Evolutionary conservation across 2,329 filamentous ascomycete genomes (phyloP).

Genomic region (Fusarium ramigenum): DNA sequence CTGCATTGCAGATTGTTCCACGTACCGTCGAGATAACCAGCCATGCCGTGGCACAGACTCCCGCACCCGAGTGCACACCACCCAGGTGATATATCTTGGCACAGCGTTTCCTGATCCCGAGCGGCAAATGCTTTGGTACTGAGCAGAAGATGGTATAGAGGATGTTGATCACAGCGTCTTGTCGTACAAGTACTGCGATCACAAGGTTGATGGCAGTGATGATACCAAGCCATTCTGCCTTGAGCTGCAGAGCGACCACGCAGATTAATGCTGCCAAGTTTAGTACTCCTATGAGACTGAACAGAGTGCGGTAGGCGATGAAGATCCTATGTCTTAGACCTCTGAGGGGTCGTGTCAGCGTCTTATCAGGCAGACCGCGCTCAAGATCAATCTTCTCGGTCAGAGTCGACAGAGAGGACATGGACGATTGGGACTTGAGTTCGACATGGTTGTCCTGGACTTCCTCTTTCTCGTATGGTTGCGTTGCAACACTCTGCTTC

Average conservation of each 20-base stretch:
- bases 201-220: constrained; percentile 60
- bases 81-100: constrained; percentile 64
- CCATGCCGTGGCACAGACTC: constrained; percentile 60
- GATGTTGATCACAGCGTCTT: constrained; percentile 62
- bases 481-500: not conserved
- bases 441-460: constrained; percentile 31
- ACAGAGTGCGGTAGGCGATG: constrained; percentile 65
- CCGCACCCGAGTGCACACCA: constrained; percentile 61
- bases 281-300: constrained; percentile 60
- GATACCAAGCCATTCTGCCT: constrained; percentile 51
- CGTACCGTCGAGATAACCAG: constrained; percentile 55
- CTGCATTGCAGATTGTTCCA: constrained; percentile 50
- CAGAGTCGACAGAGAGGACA: constrained; percentile 41
- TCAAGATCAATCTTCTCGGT: constrained; percentile 46
- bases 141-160: constrained; percentile 59
- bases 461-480: constrained; percentile 8
- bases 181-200: constrained; percentile 61
- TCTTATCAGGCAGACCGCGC: constrained; percentile 53
- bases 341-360: constrained; percentile 50
- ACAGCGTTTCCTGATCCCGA: constrained; percentile 58
- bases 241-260: constrained; percentile 49
- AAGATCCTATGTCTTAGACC: constrained; percentile 57
- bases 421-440: constrained; percentile 45
- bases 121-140: constrained; percentile 56
- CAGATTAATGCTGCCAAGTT: constrained; percentile 60